Evolutionary conservation across 1,284 basidiomycete species (phyloP).

Genomic region (Apiotrichum domesticum): DNA sequence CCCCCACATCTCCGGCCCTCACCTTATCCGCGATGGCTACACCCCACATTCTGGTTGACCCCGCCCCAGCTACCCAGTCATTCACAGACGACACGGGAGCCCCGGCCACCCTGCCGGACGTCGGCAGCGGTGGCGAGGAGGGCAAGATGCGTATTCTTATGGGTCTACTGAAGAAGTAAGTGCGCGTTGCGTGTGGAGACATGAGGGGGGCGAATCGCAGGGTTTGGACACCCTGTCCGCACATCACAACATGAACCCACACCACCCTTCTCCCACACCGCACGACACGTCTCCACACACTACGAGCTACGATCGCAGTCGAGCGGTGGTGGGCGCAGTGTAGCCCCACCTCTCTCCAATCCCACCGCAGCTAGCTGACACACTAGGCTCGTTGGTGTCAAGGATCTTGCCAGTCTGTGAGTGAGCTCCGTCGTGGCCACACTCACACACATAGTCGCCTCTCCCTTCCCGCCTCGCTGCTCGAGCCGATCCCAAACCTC

Average conservation of each 20-base stretch:
- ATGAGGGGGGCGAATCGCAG: too few species aligned
- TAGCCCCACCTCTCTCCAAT: too few species aligned
- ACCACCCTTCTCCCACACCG: too few species aligned
- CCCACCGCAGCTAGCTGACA: constrained; percentile 1
- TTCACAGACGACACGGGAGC: constrained; percentile 45
- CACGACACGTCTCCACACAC: too few species aligned
- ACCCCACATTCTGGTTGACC: neutral
- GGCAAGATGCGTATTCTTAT: constrained; percentile 87
- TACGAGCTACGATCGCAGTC: too few species aligned
- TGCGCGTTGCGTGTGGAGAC: constrained; percentile 30
- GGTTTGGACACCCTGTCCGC: too few species aligned
- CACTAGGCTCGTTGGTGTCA: constrained; percentile 55
- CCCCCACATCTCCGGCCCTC: neutral
- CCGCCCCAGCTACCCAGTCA: constrained; percentile 21
- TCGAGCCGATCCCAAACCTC: constrained; percentile 87
- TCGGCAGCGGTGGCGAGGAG: constrained; percentile 68
- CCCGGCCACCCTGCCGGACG: constrained; percentile 63
- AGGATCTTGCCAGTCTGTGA: constrained; percentile 85
- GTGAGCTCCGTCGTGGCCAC: constrained; percentile 27
- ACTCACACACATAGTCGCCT: constrained; percentile 57
- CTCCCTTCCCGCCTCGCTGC: constrained; percentile 77
- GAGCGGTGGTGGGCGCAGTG: too few species aligned
- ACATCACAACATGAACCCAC: too few species aligned
- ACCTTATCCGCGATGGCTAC: neutral
- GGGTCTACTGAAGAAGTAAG: constrained; percentile 74